Evolutionary conservation across 1,139 yeast genomes (phyloP).

Genomic region (Hyphopichia pseudoburtonii): DNA sequence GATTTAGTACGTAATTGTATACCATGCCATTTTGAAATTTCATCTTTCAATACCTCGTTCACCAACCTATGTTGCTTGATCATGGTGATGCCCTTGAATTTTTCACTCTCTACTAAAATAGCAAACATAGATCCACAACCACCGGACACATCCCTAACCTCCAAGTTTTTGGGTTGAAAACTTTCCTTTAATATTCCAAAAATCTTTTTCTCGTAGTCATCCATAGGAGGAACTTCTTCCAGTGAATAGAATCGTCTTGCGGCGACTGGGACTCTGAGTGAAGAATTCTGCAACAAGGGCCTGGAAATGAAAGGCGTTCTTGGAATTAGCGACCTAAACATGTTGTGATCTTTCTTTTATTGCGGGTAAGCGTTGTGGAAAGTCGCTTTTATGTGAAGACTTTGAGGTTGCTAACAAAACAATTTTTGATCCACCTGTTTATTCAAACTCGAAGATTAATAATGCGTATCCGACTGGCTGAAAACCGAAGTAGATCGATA

Average conservation of each 20-base stretch:
- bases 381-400: no score
- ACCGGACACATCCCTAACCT: conserved; percentile 79
- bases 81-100: conserved; percentile 79
- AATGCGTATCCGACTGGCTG: conserved; percentile 5
- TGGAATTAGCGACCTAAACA: conserved; percentile 2
- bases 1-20: conserved; percentile 77
- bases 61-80: conserved; percentile 91
- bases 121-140: conserved; percentile 99
- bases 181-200: conserved; percentile 53
- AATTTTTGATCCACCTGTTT: no score
- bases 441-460: conserved; percentile 2
- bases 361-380: no score
- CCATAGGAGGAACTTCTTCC: conserved; percentile 32
- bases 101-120: conserved; percentile 68
- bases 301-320: neutral
- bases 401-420: no score
- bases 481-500: conserved; percentile 1
- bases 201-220: conserved; percentile 68
- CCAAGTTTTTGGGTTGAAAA: conserved; percentile 58
- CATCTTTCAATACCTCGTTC: conserved; percentile 77
- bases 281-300: neutral
- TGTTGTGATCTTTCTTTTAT: no score
- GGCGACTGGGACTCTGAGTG: neutral
- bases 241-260: conserved; percentile 1
- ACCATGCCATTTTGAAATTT: conserved; percentile 93